Conservation (phyloP, 1,284 basidiomycete species). For the Blastosporella zonata region DNA sequence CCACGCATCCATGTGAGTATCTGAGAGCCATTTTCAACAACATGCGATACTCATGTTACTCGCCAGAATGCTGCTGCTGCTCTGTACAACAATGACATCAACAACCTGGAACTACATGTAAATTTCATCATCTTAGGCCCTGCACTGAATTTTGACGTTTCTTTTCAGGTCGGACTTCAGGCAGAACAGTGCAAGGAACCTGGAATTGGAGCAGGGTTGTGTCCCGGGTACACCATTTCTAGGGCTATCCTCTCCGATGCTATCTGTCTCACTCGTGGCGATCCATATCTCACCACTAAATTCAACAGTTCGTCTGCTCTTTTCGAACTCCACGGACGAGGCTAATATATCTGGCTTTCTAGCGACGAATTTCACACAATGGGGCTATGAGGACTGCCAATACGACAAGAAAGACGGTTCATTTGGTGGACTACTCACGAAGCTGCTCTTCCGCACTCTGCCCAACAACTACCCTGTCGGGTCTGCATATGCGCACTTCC, state of each 20-base stretch:
- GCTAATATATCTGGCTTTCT: conserved; percentile 1
- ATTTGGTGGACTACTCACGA: conserved; percentile 70
- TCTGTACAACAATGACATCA: conserved; percentile 70
- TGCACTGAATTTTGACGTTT: background rate
- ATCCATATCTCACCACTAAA: conserved; percentile 79
- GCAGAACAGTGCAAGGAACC: conserved; percentile 73
- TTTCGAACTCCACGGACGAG: background rate
- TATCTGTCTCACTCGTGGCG: conserved; percentile 67
- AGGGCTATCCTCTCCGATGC: conserved; percentile 84
- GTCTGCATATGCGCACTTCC: conserved; percentile 64
- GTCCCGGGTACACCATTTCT: conserved; percentile 86
- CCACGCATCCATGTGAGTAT: conserved; percentile 53
- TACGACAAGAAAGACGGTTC: conserved; percentile 64
- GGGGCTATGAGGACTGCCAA: conserved; percentile 74
- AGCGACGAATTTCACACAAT: conserved; percentile 72
- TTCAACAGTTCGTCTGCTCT: conserved; percentile 52
- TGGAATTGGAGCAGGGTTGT: conserved; percentile 75
- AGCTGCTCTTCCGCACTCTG: conserved; percentile 67
- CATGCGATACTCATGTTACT: background rate
- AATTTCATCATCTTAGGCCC: conserved; percentile 15
- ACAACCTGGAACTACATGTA: conserved; percentile 75
- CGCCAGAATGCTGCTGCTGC: conserved; percentile 58
- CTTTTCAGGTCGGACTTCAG: conserved; percentile 61
- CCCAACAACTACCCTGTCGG: conserved; percentile 62
- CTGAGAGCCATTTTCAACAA: background rate